Evolutionary conservation across 257 asterid species (phyloP).

Genomic region (Jasminum sambac): DNA sequence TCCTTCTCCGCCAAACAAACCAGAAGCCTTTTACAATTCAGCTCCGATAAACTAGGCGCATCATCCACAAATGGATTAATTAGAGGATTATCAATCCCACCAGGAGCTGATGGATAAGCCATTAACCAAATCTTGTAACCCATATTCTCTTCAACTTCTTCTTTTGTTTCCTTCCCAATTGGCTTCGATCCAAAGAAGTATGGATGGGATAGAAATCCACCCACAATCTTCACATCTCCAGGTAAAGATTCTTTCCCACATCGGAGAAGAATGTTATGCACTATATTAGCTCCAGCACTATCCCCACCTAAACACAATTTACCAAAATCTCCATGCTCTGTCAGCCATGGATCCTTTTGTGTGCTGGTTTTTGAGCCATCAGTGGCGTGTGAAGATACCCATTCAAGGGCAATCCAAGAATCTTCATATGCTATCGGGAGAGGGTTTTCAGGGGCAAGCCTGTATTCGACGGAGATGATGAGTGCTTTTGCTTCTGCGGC

Average conservation of each 20-base stretch:
- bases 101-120: slow-evolving; percentile 12
- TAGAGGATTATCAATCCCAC: slow-evolving; percentile 24
- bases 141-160: slow-evolving; percentile 3
- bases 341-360: slow-evolving; percentile 35
- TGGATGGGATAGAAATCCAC: slow-evolving; percentile 37
- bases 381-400: slow-evolving; percentile 29
- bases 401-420: slow-evolving; percentile 38
- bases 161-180: slow-evolving; percentile 20
- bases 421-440: slow-evolving; percentile 48
- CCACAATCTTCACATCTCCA: slow-evolving; percentile 32
- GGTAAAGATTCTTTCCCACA: slow-evolving; percentile 30
- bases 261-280: slow-evolving; percentile 27
- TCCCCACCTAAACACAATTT: slow-evolving; percentile 39
- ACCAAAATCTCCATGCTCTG: slow-evolving; percentile 35
- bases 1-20: slow-evolving; percentile 28
- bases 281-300: slow-evolving; percentile 37
- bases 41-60: slow-evolving; percentile 15
- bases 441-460: slow-evolving; percentile 56
- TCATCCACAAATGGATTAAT: slow-evolving; percentile 25
- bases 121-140: not conserved
- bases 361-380: not conserved
- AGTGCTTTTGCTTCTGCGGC: slow-evolving; percentile 27
- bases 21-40: slow-evolving; percentile 23
- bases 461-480: slow-evolving; percentile 36
- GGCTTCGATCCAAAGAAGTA: slow-evolving; percentile 31